Evolutionary conservation across 2,329 filamentous ascomycete genomes (phyloP), one percentile per base, ranked within the genome.

Genomic region (Verruconis gallopava): DNA sequence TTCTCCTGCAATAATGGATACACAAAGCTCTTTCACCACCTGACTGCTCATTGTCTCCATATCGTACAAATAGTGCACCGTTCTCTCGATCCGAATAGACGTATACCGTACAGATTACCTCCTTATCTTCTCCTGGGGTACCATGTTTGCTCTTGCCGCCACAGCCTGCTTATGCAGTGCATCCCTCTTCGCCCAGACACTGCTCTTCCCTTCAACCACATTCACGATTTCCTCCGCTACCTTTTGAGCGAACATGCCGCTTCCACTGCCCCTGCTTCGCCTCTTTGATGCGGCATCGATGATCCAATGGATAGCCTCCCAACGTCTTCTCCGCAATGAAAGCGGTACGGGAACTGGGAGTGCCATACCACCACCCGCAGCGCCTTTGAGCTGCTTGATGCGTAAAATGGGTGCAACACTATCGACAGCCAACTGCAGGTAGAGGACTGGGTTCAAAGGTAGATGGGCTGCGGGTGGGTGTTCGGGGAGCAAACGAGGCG

Each of bases 361-460:
- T 11, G 85, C 75, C 25, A 76, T 73, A 61, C 91, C 91, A 67
- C 91, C 91, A 63, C 89, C 89, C 1, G 81, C 84, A 25, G 82
- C 75, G 50, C 85, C 86, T 54, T 77, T 77, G 52, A 85, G 73
- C 47, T 73, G 73, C 42, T 78, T 75, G 55, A 98, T 79, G 50
- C 81, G 80, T 55, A 98, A 68, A 13, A 98, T 72, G 6, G 91
- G 91, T 1, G 88, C 85, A 18, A 98, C 81, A 6, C 85, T 93
- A 69, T 98, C 91, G 54, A 98, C 79, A 21, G 88, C 86, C 21
- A 93, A 72, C 11, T 81, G 85, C 37, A 98, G 78, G 66, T 96
- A 98, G 42, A 84, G 73, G 42, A 93, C 72, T 1, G 91, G 91
- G 61, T 95, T 84, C 21, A 94, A 75, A 2, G 91, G 86, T 6